Evolutionary conservation across 306 rosid species (phyloP).

Genomic region (Neltuma alba): DNA sequence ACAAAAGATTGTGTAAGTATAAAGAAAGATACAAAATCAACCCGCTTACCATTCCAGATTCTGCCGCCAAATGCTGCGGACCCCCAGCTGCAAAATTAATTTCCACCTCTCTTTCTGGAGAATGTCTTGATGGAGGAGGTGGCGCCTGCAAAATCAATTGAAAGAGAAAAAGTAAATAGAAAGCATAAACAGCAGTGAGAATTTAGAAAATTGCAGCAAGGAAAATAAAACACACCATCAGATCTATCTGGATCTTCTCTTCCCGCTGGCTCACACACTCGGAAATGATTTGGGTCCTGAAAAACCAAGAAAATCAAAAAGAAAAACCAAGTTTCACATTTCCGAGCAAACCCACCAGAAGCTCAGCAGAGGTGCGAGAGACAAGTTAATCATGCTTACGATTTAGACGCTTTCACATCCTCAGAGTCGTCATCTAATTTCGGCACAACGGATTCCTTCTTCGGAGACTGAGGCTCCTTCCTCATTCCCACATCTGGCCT

Average conservation of each 20-base stretch:
- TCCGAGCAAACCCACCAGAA: constrained; percentile 13
- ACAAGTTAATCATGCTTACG: constrained; percentile 63
- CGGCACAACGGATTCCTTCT: constrained; percentile 58
- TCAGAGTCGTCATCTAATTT: constrained; percentile 67
- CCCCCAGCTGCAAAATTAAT: constrained; percentile 59
- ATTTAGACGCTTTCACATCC: constrained; percentile 66
- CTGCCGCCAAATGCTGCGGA: constrained; percentile 53
- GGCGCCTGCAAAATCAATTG: constrained; percentile 72
- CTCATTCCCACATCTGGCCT: constrained; percentile 49
- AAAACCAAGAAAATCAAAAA: not conserved
- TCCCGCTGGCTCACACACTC: constrained; percentile 65
- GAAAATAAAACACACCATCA: constrained; percentile 70
- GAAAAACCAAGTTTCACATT: not conserved
- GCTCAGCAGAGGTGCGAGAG: not conserved
- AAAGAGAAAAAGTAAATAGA: not conserved
- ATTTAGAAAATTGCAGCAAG: not conserved
- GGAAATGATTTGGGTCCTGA: constrained; percentile 54
- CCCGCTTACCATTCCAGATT: constrained; percentile 74
- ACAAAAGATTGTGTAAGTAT: not conserved
- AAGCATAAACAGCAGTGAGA: not conserved
- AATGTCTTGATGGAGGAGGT: constrained; percentile 72
- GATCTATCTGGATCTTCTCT: constrained; percentile 88
- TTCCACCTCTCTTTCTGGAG: constrained; percentile 80
- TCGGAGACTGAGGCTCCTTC: constrained; percentile 73
- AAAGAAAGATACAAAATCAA: constrained; percentile 11